Base-by-base conservation (phyloP, 768 basidiomycete species). In the Boletus rubroflammeus region DNA sequence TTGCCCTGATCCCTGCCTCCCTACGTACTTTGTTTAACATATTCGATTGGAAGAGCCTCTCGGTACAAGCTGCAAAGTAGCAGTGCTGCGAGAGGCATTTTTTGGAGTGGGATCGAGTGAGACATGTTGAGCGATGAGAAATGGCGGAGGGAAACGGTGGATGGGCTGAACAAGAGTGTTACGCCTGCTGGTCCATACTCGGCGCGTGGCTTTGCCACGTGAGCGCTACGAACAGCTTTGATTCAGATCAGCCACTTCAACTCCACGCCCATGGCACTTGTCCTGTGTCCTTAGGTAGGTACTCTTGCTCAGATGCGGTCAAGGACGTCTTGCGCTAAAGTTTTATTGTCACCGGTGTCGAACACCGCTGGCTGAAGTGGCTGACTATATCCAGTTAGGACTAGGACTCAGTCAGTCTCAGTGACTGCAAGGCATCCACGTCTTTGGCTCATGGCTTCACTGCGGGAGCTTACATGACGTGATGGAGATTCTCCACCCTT, bases 111-210 rank as follows among this genome's bases (percentile, higher is more conserved):
- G 55, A 66, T 60, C 48, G 21, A 54, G 54, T 38, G 35, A 36
- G 39, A 50, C 57, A 56, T 57, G 58, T 49, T 46, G 65, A 53
- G 51, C 58, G 64, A 70, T 68, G 67, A 64, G 62, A 64, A 64
- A 58, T 40, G 50, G 60, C 36, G 56, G 67, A 66, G 60, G 60
- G 67, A 59, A 62, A 59, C 39, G 49, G 62, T 70, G 67, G 57
- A 68, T 64, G 67, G 52, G 52, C 63, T 59, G 68, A 59, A 69
- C 67, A 68, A 70, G 67, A 65, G 62, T 67, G 65, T 62, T 67
- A 62, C 58, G 60, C 64, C 67, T 61, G 54, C 62, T 67, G 58
- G 57, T 51, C 64, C 59, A 56, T 67, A 58, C 68, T 59, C 62
- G 57, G 66, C 57, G 66, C 67, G 59, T 68, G 67, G 67, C 62